These are phyloP conservation scores for Tuber magnatum DNA, from an alignment of 495 filamentous ascomycete genomes.

Conservation along the genomic window DNA sequence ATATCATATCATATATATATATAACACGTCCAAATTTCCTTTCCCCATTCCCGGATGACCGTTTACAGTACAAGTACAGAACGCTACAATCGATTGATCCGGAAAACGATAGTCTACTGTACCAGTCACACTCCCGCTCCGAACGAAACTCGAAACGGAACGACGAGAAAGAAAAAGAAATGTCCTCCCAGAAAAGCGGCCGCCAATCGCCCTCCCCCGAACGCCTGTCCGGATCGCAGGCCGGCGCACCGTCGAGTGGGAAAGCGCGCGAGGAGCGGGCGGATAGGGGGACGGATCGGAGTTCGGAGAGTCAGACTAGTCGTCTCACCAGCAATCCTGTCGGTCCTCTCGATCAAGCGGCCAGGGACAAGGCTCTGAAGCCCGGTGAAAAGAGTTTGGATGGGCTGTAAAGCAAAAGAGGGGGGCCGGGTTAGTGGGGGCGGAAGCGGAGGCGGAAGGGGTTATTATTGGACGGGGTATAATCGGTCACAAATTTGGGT, in stretches of 20 bases:
- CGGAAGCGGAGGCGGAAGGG: too few species aligned
- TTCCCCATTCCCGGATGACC: not conserved
- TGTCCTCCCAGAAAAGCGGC: constrained; percentile 58
- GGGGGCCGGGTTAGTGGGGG: too few species aligned
- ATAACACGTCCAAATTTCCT: not conserved
- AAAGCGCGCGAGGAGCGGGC: constrained; percentile 12
- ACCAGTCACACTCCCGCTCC: not conserved
- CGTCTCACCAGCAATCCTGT: constrained; percentile 28
- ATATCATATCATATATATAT: too few species aligned
- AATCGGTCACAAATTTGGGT: not conserved
- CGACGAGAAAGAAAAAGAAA: constrained; percentile 42
- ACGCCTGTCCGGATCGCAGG: constrained; percentile 57
- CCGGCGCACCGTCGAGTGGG: constrained; percentile 14
- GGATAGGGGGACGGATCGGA: not conserved
- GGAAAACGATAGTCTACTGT: not conserved
- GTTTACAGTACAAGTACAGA: too few species aligned
- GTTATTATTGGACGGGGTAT: not conserved
- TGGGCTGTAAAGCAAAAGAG: constrained; percentile 17
- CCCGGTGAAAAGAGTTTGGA: constrained; percentile 29
- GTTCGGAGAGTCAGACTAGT: constrained; percentile 13
- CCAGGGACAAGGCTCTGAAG: constrained; percentile 20
- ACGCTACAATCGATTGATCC: not conserved
- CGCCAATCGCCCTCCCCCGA: constrained; percentile 78
- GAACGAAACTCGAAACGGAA: constrained; percentile 16
- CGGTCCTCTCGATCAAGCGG: constrained; percentile 25